A percentile compares a stretch with the other conserved stretches of the same genome.
Evolutionary conservation across 2,329 filamentous ascomycete genomes (phyloP).

Genomic region (Helotiales sp.): DNA sequence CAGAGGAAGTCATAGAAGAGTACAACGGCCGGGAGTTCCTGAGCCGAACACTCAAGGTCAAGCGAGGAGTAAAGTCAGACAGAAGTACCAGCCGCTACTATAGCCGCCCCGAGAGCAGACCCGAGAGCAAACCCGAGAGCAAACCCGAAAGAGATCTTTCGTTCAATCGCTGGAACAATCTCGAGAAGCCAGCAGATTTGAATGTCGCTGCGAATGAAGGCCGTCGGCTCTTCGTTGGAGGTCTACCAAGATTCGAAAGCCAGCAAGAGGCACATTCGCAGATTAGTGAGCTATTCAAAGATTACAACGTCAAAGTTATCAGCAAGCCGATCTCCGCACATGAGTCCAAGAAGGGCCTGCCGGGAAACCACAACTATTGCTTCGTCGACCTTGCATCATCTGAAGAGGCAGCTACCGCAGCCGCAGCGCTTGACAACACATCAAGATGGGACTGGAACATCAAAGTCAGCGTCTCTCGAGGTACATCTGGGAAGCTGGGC

Average conservation of each 20-base stretch:
- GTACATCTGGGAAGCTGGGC: slow-evolving; percentile 32
- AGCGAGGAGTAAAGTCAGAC: slow-evolving; percentile 56
- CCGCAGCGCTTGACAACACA: slow-evolving; percentile 46
- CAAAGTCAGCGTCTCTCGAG: slow-evolving; percentile 25
- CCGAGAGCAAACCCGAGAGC: background rate
- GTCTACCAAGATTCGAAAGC: slow-evolving; percentile 54
- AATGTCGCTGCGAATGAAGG: slow-evolving; percentile 41
- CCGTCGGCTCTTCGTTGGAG: slow-evolving; percentile 56
- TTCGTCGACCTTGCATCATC: slow-evolving; percentile 66
- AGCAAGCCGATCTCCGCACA: slow-evolving; percentile 58
- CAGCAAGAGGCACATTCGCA: slow-evolving; percentile 54
- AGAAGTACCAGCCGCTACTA: slow-evolving; percentile 23
- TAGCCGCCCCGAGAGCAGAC: background rate
- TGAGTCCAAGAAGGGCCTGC: slow-evolving; percentile 56
- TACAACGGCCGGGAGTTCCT: slow-evolving; percentile 60
- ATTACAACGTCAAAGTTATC: slow-evolving; percentile 49
- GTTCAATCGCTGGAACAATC: slow-evolving; percentile 36
- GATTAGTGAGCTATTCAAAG: slow-evolving; percentile 53
- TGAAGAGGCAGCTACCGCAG: slow-evolving; percentile 59
- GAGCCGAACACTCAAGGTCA: slow-evolving; percentile 65
- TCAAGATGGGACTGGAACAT: slow-evolving; percentile 34
- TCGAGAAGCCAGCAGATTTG: slow-evolving; percentile 29
- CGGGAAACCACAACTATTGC: slow-evolving; percentile 65
- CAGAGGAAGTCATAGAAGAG: slow-evolving; percentile 60
- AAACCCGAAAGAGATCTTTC: slow-evolving; percentile 8